A percentile compares a stretch with the other conserved stretches of the same genome.
phyloP scores from a whole-genome alignment of 805 yeast species.

The Lipomyces kockii region DNA sequence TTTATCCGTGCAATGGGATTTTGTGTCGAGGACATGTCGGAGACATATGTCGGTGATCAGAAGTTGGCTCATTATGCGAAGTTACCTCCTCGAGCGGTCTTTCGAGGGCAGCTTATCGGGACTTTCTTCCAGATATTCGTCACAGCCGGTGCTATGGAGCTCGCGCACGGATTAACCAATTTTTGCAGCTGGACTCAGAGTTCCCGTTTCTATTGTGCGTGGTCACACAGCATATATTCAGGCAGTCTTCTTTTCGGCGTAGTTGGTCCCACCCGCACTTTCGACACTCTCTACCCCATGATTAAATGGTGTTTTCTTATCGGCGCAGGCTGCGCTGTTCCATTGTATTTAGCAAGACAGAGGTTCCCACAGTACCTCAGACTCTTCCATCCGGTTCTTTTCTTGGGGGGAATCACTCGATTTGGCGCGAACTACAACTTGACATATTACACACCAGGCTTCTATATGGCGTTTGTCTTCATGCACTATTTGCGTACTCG shows the following conservation, averaged over 20 bases:
- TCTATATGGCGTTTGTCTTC: conserved; percentile 36
- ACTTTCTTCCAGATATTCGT: conserved; percentile 51
- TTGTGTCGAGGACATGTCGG: conserved; percentile 60
- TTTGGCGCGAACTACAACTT: conserved; percentile 53
- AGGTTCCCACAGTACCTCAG: conserved; percentile 40
- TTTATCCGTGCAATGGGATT: conserved; percentile 64
- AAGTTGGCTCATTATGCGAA: conserved; percentile 69
- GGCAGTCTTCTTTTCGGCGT: conserved; percentile 68
- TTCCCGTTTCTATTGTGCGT: conserved; percentile 55
- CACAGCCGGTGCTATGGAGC: conserved; percentile 49
- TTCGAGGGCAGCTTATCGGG: conserved; percentile 56
- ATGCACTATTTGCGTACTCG: conserved; percentile 10
- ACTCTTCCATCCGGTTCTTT: conserved; percentile 67
- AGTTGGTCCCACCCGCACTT: conserved; percentile 66
- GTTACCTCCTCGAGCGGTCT: conserved; percentile 64
- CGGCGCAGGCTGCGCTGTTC: conserved; percentile 57
- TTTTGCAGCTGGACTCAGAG: conserved; percentile 53
- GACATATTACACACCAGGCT: conserved; percentile 78
- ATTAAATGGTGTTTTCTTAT: conserved; percentile 63
- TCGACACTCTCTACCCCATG: conserved; percentile 57
- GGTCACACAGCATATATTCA: conserved; percentile 54
- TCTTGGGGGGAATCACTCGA: conserved; percentile 49
- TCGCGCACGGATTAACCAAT: conserved; percentile 43
- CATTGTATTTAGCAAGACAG: conserved; percentile 44
- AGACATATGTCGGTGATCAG: conserved; percentile 59